Evolutionary conservation across 345 rosid genomes (phyloP).

Genomic region (Raphanus raphanistrum): DNA sequence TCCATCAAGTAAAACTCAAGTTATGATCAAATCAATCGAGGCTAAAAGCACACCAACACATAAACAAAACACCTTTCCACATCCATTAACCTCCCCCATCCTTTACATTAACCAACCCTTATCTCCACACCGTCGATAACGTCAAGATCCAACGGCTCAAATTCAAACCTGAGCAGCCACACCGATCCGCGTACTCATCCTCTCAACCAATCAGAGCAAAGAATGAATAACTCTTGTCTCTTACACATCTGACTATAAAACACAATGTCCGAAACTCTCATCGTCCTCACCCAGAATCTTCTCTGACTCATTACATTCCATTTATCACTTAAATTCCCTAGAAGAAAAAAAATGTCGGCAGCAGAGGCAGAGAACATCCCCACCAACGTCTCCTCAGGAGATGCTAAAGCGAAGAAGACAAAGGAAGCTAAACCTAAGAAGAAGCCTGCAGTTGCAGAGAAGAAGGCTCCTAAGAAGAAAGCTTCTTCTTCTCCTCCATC

Average conservation of each 20-base stretch:
- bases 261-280: too few species aligned
- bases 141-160: constrained; percentile 49
- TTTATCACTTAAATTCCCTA: background rate
- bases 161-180: background rate
- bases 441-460: background rate
- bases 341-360: constrained; percentile 22
- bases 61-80: constrained; percentile 37
- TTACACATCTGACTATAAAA: background rate
- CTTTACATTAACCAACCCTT: constrained; percentile 3
- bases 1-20: constrained; percentile 28
- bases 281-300: too few species aligned
- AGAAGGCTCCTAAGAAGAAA: constrained; percentile 48
- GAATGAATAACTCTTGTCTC: background rate
- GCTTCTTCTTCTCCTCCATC: constrained; percentile 35
- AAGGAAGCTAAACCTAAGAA: too few species aligned
- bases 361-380: constrained; percentile 32
- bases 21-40: constrained; percentile 39
- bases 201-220: background rate
- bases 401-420: background rate
- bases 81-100: constrained; percentile 21
- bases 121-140: constrained; percentile 48
- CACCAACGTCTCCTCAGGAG: constrained; percentile 48
- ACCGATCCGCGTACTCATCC: background rate
- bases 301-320: background rate
- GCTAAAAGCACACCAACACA: constrained; percentile 72